Percentiles rank a stretch among this genome's conserved stretches.
phyloP scores from a whole-genome alignment of 768 basidiomycete genomes.

The Amanita polypyramis region DNA sequence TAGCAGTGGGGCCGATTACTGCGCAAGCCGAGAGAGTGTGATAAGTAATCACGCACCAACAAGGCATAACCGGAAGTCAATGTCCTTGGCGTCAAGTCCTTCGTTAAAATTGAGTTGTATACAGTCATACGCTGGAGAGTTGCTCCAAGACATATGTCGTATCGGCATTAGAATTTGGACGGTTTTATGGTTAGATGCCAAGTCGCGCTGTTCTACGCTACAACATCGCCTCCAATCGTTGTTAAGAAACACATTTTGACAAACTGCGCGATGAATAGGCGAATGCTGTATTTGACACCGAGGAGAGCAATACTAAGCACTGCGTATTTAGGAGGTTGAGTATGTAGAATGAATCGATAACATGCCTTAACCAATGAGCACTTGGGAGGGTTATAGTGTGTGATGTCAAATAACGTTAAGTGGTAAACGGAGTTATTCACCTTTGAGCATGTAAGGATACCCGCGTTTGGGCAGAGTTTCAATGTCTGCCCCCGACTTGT shows the following conservation, averaged over 20 bases:
- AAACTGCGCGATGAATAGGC: not conserved
- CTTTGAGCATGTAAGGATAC: constrained; percentile 20
- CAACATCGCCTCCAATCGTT: constrained; percentile 24
- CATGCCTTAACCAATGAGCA: constrained; percentile 4
- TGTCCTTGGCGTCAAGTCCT: not conserved
- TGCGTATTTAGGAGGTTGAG: not conserved
- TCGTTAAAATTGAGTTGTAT: constrained; percentile 4
- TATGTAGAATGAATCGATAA: not conserved
- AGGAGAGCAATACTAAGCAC: constrained; percentile 2
- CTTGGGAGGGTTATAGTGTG: not conserved
- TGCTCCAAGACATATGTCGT: not conserved
- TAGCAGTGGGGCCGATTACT: not conserved
- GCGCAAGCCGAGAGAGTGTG: not conserved
- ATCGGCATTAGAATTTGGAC: not conserved
- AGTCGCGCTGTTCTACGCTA: constrained; percentile 20
- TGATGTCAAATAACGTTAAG: not conserved
- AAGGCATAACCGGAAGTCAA: constrained; percentile 19
- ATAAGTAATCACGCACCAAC: constrained; percentile 14
- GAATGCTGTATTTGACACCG: not conserved
- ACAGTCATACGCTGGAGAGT: constrained; percentile 1
- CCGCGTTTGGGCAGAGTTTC: constrained; percentile 11
- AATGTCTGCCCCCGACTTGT: constrained; percentile 4
- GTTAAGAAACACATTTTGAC: constrained; percentile 5
- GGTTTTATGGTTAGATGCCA: not conserved
- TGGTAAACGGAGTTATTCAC: constrained; percentile 9